Evolutionary conservation across 2,329 filamentous ascomycete genomes (phyloP), one percentile per base, ranked within the genome.

Genomic region (Ascochyta koolunga): DNA sequence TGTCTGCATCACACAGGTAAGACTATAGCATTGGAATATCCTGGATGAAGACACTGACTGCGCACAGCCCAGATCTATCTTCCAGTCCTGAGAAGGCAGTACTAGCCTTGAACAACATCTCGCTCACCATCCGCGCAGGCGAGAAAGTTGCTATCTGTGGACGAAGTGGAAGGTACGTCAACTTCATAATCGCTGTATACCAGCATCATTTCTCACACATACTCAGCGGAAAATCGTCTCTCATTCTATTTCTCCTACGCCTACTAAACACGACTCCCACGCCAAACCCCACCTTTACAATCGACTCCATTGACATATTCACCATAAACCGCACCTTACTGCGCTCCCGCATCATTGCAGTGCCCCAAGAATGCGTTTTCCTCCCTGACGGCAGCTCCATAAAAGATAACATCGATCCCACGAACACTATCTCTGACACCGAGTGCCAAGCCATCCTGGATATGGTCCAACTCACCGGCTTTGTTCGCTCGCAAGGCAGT

Each of bases 381-480:
- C 47, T 50, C 42, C 47, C 53, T 13, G 46, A 55, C 40, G 33
- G 46, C 21, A 35, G 31, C 27, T 38, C 52, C 6, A 21, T 50
- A 1, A 39, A 21, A 27, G 19, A 33, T 5, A 55, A 55, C 37
- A 31, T 55, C 8, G 47, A 51, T 16, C 52, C 52, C 15, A 39
- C 37, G 5, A 10, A 36, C 2, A 33, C 40, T 16, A n/a, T 43
- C 19, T 15, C 52, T 3, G 19, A 35, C 5, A 73, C 0, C 64
- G 84, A 41, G 7, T 41, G 37, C 15, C 19, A 24, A 1, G 21
- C 7, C 21, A 29, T 42, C 5, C 11, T 49, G 0, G 56, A 68
- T 25, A 77, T 74, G 53, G 77, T 81, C 1, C 69, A 76, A 7
- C 63, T 83, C 1, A 73, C 70, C 64, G 42, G 60, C 0, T 54